A percentile compares a stretch with the other conserved stretches of the same genome.
Conservation (phyloP, 495 filamentous ascomycete genomes). For the Xylaria flabelliformis region DNA sequence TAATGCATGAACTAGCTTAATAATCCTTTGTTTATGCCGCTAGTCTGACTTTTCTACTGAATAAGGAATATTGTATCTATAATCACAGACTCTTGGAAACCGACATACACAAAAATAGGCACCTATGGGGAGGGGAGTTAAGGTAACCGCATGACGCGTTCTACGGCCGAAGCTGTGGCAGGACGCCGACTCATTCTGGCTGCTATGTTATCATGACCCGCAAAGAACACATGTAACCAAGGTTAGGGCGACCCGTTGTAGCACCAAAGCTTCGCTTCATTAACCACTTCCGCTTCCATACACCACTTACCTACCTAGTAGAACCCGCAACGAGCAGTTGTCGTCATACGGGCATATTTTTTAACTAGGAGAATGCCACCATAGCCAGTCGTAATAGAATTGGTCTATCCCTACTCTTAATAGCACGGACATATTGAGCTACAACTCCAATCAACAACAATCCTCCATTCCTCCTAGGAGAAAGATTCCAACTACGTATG, state of each 20-base stretch:
- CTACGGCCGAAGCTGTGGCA: not conserved
- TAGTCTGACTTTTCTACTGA: not conserved
- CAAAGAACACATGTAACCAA: slow-evolving; percentile 3
- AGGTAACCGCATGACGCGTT: not conserved
- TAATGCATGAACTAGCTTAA: too few species aligned
- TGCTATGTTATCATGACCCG: slow-evolving; percentile 16
- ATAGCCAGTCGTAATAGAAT: not conserved
- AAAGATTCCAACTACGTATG: not conserved
- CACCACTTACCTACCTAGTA: not conserved
- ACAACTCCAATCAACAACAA: not conserved
- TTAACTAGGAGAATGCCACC: not conserved
- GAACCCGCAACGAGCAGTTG: not conserved
- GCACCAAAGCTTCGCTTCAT: not conserved
- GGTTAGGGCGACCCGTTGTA: not conserved
- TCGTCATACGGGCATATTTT: not conserved
- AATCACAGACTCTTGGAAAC: not conserved
- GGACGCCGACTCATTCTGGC: slow-evolving; percentile 11
- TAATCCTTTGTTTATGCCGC: not conserved
- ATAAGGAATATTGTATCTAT: not conserved
- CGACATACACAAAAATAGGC: not conserved
- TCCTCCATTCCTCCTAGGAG: not conserved
- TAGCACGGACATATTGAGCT: not conserved
- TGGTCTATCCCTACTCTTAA: not conserved
- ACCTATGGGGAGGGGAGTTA: not conserved
- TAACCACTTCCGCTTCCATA: not conserved